phyloP scores from a whole-genome alignment of 768 basidiomycete genomes.

The Amanita subjunquillea region DNA sequence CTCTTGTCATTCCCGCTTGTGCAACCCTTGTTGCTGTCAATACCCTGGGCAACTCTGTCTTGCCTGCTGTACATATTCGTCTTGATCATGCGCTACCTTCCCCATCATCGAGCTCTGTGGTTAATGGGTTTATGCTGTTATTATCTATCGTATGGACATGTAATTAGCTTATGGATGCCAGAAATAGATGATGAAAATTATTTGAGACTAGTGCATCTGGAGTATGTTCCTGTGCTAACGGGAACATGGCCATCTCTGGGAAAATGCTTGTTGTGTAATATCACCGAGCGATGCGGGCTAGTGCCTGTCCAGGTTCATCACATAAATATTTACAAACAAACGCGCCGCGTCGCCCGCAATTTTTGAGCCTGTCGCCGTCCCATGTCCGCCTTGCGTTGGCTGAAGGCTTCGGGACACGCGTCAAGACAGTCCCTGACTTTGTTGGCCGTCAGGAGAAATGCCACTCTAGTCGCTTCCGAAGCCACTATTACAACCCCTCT shows the following conservation, averaged over 20 bases:
- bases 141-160: constrained; percentile 1
- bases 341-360: constrained; percentile 4
- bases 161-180: background rate
- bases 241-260: background rate
- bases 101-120: background rate
- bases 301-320: too few relatives aligned
- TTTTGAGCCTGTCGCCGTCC: background rate
- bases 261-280: too few relatives aligned
- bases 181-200: background rate
- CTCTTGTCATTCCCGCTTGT: constrained; percentile 4
- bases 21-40: constrained; percentile 10
- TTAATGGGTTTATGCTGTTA: background rate
- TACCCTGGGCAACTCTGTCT: constrained; percentile 11
- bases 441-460: constrained; percentile 14
- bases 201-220: background rate
- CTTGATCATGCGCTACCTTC: constrained; percentile 5
- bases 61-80: constrained; percentile 4
- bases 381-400: constrained; percentile 17
- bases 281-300: too few relatives aligned
- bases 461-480: constrained; percentile 10
- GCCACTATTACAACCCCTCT: constrained; percentile 2
- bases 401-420: constrained; percentile 12
- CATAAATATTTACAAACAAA: constrained; percentile 3
- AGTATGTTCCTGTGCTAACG: background rate
- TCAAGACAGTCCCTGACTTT: constrained; percentile 9